A percentile compares a stretch with the other conserved stretches of the same genome.
phyloP scores from a whole-genome alignment of 306 rosid species.

The Rosa lucieae region DNA sequence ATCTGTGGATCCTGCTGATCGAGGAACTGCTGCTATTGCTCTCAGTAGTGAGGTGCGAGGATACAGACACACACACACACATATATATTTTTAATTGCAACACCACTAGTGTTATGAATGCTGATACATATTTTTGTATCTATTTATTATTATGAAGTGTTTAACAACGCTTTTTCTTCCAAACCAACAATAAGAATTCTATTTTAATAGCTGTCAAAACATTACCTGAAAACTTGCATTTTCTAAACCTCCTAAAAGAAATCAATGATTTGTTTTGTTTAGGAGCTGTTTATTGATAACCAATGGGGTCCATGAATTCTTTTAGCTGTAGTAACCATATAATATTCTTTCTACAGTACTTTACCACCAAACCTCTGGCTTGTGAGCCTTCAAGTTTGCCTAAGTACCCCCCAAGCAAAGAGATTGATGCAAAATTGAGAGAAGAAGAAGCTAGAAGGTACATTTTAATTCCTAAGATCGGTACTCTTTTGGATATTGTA shows the following conservation, averaged over 20 bases:
- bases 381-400: slow-evolving; percentile 90
- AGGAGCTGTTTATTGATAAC: background rate
- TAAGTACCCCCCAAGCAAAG: slow-evolving; percentile 91
- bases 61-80: background rate
- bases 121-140: background rate
- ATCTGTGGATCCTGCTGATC: slow-evolving; percentile 64
- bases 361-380: slow-evolving; percentile 67
- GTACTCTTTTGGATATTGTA: background rate
- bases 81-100: slow-evolving; percentile 10
- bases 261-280: background rate
- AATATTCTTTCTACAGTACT: slow-evolving; percentile 54
- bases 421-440: slow-evolving; percentile 76
- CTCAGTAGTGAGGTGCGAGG: slow-evolving; percentile 63
- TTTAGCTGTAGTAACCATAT: slow-evolving; percentile 22
- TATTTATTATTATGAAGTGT: too few relatives aligned
- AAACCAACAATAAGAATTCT: too few relatives aligned
- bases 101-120: background rate
- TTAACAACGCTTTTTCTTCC: too few relatives aligned
- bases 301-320: slow-evolving; percentile 18
- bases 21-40: slow-evolving; percentile 82
- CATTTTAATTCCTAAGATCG: background rate
- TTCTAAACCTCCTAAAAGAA: background rate
- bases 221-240: background rate
- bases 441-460: slow-evolving; percentile 78
- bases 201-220: background rate